Evolutionary conservation across 2,329 filamentous ascomycete genomes (phyloP), one percentile per base, ranked within the genome.

Genomic region (Aspergillus hiratsukae): DNA sequence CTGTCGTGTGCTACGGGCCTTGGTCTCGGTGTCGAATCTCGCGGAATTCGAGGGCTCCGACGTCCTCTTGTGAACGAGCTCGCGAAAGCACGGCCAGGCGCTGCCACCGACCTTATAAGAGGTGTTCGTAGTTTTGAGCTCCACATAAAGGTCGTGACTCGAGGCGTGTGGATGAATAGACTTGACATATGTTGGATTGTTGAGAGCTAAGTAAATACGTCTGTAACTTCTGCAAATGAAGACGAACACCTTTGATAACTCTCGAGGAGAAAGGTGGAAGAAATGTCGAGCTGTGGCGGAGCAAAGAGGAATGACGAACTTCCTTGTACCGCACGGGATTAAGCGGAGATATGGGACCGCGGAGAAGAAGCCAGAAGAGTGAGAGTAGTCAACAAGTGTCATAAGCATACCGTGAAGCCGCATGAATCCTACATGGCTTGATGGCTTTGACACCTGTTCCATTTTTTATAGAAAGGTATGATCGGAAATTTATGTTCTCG

Each of bases 301-400:
- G 52, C 51, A 17, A 37, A 17, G 31, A 37, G 14, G 21, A 57
- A 58, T 58, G 51, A 60, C 55, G 53, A 56, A 37, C 41, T 54
- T 49, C 48, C 41, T 53, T 35, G 50, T 48, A 17, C 11, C 19
- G 21, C 51, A 61, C 67, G 69, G 69, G 61, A 61, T 66, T 71
- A 66, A 66, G 49, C 68, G 69, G 69, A 69, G 66, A 66, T 72
- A 71, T 61, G 19, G 8, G 25, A 48, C 27, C 4, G 27, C 21
- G 21, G 3, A 43, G 40, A 19, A 43, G n/a, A 23, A 19, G 21
- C 21, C n/a, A 37, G 14, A 17, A 37, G 31, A 37, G 14, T 6
- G 1, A 5, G 2, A 37, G 5, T 23, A 37, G 31, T 35, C 31
- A 37, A 17, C 31, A 37, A 37, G 31, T 37, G 31, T 17, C 31